A percentile compares a stretch with the other conserved stretches of the same genome.
These are phyloP conservation scores for Ceratobasidium sp. DNA, from an alignment of 1,284 basidiomycete species.

Conservation along the genomic window DNA sequence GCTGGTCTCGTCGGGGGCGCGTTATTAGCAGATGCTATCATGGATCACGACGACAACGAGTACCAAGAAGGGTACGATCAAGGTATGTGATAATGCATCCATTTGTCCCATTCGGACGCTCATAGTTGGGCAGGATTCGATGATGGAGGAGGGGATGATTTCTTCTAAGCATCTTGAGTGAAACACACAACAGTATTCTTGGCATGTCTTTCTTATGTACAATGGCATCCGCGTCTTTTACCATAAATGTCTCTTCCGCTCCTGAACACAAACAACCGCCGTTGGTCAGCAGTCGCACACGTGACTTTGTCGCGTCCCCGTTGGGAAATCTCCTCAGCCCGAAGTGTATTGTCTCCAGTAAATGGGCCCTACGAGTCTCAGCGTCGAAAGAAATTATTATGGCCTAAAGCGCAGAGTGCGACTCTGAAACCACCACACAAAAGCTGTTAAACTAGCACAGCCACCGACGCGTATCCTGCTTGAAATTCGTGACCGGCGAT, in stretches of 20 bases:
- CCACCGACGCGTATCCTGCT: constrained; percentile 40
- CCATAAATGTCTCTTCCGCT: background rate
- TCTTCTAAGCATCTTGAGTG: constrained; percentile 1
- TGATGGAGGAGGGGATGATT: constrained; percentile 23
- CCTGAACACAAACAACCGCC: constrained; percentile 21
- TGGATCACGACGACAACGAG: constrained; percentile 59
- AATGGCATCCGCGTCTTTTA: background rate
- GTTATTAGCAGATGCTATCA: constrained; percentile 64
- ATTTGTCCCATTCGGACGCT: background rate
- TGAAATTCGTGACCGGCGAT: constrained; percentile 35
- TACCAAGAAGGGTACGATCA: constrained; percentile 52
- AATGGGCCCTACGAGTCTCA: background rate
- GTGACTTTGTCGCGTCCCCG: constrained; percentile 32
- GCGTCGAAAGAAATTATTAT: background rate
- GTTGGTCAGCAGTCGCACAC: constrained; percentile 26
- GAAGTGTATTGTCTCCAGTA: background rate
- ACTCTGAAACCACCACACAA: background rate
- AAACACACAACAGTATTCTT: background rate
- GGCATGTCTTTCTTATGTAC: background rate
- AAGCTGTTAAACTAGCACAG: background rate
- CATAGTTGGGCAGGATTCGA: constrained; percentile 12
- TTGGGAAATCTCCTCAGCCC: background rate
- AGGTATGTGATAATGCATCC: background rate
- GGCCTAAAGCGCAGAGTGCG: background rate
- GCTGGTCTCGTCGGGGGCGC: constrained; percentile 69